Percentiles rank a stretch among this genome's conserved stretches.
These are phyloP conservation scores for Talaromyces proteolyticus DNA, from an alignment of 495 filamentous ascomycete species.

Conservation along the genomic window DNA sequence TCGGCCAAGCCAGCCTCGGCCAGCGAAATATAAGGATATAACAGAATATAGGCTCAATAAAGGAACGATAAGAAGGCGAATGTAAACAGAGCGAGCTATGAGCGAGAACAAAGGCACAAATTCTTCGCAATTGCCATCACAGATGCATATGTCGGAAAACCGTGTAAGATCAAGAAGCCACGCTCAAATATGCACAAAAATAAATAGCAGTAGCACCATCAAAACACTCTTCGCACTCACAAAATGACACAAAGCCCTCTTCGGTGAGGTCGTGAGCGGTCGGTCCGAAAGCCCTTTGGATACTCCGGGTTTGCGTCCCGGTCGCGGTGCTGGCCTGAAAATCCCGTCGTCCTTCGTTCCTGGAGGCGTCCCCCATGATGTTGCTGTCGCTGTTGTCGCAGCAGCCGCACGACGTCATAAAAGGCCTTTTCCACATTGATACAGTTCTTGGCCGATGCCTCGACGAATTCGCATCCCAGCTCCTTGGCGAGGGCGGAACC, in stretches of 20 bases:
- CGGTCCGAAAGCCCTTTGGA: conserved; percentile 34
- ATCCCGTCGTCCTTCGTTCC: conserved; percentile 34
- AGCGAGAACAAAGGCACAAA: not conserved
- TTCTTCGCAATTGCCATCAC: not conserved
- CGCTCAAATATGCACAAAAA: not conserved
- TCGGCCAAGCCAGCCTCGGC: too few relatives aligned
- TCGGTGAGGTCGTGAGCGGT: conserved; percentile 32
- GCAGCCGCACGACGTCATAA: conserved; percentile 90
- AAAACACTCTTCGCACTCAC: conserved; percentile 25
- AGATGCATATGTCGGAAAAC: not conserved
- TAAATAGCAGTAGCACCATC: conserved; percentile 11
- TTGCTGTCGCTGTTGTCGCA: conserved; percentile 74
- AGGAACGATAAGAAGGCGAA: too few relatives aligned
- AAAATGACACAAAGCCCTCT: conserved; percentile 34
- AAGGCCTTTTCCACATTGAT: conserved; percentile 99
- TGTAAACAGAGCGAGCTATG: too few relatives aligned
- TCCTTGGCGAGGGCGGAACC: conserved; percentile 87
- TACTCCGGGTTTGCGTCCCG: conserved; percentile 36
- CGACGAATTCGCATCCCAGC: conserved; percentile 93
- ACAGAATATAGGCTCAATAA: not conserved
- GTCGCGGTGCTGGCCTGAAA: conserved; percentile 29
- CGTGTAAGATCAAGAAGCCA: not conserved
- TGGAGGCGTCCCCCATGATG: conserved; percentile 27
- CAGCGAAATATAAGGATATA: not conserved
- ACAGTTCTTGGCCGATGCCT: conserved; percentile 98